phyloP scores from a whole-genome alignment of 352 stramenopile species.

The Pythium sukuiense region DNA sequence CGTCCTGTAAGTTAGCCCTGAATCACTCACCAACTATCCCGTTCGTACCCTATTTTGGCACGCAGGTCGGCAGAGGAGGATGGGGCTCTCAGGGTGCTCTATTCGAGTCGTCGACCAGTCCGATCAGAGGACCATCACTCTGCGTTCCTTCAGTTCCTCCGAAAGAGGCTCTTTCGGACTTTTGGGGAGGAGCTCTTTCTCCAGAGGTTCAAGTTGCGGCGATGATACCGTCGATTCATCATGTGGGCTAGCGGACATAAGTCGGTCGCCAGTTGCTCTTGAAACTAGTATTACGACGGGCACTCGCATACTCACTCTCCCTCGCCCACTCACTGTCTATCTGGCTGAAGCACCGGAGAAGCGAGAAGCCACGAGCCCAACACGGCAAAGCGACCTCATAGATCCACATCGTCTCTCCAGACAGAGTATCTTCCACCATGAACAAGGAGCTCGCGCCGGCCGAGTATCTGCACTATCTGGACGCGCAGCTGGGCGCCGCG shows the following conservation, averaged over 20 bases:
- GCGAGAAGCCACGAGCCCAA: background rate
- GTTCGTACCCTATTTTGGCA: background rate
- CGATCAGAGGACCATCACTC: conserved; percentile 27
- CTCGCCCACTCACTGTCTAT: background rate
- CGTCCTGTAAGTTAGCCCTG: no score
- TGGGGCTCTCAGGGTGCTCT: background rate
- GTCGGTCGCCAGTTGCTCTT: conserved; percentile 4
- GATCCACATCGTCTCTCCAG: no score
- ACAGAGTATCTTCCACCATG: conserved; percentile 6
- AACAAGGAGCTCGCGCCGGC: conserved; percentile 20
- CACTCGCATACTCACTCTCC: conserved; percentile 7
- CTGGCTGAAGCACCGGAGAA: conserved; percentile 14
- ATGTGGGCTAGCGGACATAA: conserved; percentile 26
- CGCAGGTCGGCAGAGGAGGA: background rate
- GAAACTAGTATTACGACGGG: conserved; percentile 1
- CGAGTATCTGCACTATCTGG: conserved; percentile 30
- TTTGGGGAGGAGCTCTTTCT: background rate
- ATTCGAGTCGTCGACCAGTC: conserved; percentile 2
- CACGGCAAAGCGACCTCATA: background rate
- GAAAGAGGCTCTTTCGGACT: background rate
- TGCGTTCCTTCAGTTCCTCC: background rate
- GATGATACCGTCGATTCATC: conserved; percentile 36
- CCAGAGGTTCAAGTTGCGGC: conserved; percentile 29
- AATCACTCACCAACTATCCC: no score
- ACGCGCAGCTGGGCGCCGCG: conserved; percentile 9